phyloP scores from a whole-genome alignment of 139 green algal species.

The Tetradesmus lagerheimii region DNA sequence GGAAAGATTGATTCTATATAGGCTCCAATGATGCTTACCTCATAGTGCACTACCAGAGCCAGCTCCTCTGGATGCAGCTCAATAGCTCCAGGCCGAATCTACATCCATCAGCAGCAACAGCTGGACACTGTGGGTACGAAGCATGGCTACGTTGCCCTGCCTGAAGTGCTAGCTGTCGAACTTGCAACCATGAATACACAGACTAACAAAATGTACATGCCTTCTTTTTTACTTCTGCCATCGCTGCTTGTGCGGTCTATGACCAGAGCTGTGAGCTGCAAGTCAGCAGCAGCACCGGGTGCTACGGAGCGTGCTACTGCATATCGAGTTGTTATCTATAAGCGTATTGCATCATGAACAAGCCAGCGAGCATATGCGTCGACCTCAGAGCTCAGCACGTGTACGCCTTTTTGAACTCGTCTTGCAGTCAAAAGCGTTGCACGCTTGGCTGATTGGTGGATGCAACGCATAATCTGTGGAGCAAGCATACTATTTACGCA shows the following conservation, averaged over 20 bases:
- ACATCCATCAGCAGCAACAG: conserved; percentile 14
- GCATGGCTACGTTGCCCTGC: background rate
- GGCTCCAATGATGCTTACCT: too few relatives aligned
- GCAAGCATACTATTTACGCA: too few relatives aligned
- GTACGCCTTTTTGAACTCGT: too few relatives aligned
- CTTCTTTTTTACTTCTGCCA: background rate
- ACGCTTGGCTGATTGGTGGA: background rate
- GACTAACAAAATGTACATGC: background rate
- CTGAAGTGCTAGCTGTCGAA: background rate
- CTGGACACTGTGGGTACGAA: background rate
- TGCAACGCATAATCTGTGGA: background rate
- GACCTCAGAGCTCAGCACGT: too few relatives aligned
- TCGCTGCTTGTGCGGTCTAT: background rate
- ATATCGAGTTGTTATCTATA: background rate
- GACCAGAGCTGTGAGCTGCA: background rate
- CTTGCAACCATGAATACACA: too few relatives aligned
- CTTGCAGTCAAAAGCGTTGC: background rate
- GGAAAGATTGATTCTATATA: too few relatives aligned
- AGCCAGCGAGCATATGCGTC: background rate
- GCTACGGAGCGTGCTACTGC: background rate
- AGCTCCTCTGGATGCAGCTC: conserved; percentile 60
- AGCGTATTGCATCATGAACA: too few relatives aligned
- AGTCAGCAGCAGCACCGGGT: background rate
- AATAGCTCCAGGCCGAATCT: conserved; percentile 70
- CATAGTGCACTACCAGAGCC: conserved; percentile 67